Conservation (phyloP, 768 basidiomycete genomes). For the Agrocybe pediades region DNA sequence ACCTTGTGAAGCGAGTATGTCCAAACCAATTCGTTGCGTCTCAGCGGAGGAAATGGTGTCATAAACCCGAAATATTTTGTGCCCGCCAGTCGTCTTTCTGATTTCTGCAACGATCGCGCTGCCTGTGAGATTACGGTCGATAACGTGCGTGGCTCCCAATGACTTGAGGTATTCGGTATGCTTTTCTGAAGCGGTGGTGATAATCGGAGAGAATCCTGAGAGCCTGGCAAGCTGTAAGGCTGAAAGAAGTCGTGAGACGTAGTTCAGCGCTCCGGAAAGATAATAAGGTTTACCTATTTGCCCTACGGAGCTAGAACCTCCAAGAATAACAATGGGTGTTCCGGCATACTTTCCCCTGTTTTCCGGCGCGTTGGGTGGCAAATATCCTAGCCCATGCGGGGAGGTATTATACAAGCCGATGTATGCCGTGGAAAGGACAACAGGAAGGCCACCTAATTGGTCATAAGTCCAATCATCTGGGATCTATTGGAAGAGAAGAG, state of each 20-base stretch:
- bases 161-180: conserved; percentile 31
- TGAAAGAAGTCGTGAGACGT: conserved; percentile 6
- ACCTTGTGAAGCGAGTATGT: no score
- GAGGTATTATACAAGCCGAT: conserved; percentile 44
- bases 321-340: conserved; percentile 36
- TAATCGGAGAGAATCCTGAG: conserved; percentile 44
- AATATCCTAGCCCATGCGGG: conserved; percentile 41
- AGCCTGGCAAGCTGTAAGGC: conserved; percentile 34
- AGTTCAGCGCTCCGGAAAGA: not conserved
- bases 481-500: conserved; percentile 22
- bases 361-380: conserved; percentile 31
- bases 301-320: conserved; percentile 5
- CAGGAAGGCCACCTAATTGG: conserved; percentile 37
- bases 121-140: conserved; percentile 27
- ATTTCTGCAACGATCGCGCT: conserved; percentile 20
- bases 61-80: conserved; percentile 26
- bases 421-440: conserved; percentile 43
- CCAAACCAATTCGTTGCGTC: no score
- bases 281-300: conserved; percentile 1
- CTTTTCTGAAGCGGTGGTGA: conserved; percentile 34
- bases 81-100: conserved; percentile 16
- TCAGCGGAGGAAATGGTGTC: conserved; percentile 32
- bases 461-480: conserved; percentile 36
- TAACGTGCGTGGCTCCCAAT: conserved; percentile 43
- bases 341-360: conserved; percentile 39